A percentile compares a stretch with the other conserved stretches of the same genome.
Conservation (phyloP, 2,329 filamentous ascomycete genomes). For the Fusarium buharicum region DNA sequence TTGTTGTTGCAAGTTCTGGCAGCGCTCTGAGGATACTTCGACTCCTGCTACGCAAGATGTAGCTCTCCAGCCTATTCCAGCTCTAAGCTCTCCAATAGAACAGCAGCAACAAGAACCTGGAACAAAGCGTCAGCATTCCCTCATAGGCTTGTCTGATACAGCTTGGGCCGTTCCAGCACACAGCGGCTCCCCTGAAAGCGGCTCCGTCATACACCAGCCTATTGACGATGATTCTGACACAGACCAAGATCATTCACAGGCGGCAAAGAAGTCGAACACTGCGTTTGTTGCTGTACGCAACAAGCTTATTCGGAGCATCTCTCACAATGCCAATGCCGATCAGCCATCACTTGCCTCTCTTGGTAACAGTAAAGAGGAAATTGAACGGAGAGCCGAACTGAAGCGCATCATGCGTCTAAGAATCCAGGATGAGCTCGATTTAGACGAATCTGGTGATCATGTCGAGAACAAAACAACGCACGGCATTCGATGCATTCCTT, state of each 20-base stretch:
- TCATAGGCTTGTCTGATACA: slow-evolving; percentile 31
- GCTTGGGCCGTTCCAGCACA: slow-evolving; percentile 19
- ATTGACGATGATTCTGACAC: slow-evolving; percentile 54
- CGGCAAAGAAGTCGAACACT: slow-evolving; percentile 50
- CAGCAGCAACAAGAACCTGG: not conserved
- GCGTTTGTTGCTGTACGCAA: slow-evolving; percentile 59
- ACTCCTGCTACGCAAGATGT: slow-evolving; percentile 1
- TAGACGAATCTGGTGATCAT: slow-evolving; percentile 55
- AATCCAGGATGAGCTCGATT: slow-evolving; percentile 67
- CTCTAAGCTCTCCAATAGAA: not conserved
- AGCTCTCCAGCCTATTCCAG: slow-evolving; percentile 6
- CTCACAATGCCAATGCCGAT: slow-evolving; percentile 55
- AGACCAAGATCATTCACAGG: slow-evolving; percentile 47
- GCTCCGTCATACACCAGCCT: slow-evolving; percentile 42
- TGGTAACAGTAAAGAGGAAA: slow-evolving; percentile 62
- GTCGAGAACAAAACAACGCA: slow-evolving; percentile 44
- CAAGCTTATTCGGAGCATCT: slow-evolving; percentile 58
- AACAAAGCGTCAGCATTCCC: not conserved
- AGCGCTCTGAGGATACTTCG: slow-evolving; percentile 1
- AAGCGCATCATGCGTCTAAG: slow-evolving; percentile 65
- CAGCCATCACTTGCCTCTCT: slow-evolving; percentile 55
- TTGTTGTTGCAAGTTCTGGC: slow-evolving; percentile 42
- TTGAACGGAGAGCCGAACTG: slow-evolving; percentile 66
- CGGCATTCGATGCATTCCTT: slow-evolving; percentile 41
- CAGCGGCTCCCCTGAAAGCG: not conserved